phyloP scores from a whole-genome alignment of 164 flowering plant species.

The Paratinospora sagittata region DNA sequence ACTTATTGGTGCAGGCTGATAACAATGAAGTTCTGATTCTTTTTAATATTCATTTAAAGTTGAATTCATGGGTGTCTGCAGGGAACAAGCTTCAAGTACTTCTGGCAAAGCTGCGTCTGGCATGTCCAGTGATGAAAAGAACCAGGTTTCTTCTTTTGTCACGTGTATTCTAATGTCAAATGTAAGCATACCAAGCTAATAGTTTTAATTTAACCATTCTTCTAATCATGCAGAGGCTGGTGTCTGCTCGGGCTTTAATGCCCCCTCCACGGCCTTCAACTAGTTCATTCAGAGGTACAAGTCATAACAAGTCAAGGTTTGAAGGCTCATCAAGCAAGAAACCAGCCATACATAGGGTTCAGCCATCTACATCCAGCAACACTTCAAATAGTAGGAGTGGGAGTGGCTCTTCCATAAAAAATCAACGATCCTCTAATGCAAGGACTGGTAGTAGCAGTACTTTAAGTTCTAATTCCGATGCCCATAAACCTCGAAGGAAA shows the following conservation, averaged over 20 bases:
- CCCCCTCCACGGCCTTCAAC: constrained; percentile 77
- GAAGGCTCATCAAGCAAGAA: constrained; percentile 50
- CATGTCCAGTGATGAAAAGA: constrained; percentile 96
- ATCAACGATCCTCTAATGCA: constrained; percentile 44
- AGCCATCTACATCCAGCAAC: constrained; percentile 50
- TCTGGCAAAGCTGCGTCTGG: constrained; percentile 90
- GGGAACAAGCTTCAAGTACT: constrained; percentile 92
- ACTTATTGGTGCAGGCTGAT: background rate
- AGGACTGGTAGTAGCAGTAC: constrained; percentile 60
- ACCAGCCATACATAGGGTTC: constrained; percentile 29
- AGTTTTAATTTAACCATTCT: background rate
- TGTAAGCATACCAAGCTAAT: background rate
- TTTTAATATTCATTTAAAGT: background rate
- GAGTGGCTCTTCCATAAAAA: constrained; percentile 36
- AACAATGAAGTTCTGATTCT: background rate
- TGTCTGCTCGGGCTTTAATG: constrained; percentile 72
- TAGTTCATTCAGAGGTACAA: constrained; percentile 28
- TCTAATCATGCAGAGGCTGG: constrained; percentile 41
- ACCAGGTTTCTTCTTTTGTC: constrained; percentile 48
- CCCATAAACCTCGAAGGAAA: constrained; percentile 85
- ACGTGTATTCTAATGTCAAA: background rate
- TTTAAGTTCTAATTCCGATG: constrained; percentile 89
- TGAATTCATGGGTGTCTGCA: constrained; percentile 20
- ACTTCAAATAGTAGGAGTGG: constrained; percentile 51
- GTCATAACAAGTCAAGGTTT: constrained; percentile 34